Evolutionary conservation across 78 protist species (phyloP).

Genomic region (Pigoraptor vietnamica): DNA sequence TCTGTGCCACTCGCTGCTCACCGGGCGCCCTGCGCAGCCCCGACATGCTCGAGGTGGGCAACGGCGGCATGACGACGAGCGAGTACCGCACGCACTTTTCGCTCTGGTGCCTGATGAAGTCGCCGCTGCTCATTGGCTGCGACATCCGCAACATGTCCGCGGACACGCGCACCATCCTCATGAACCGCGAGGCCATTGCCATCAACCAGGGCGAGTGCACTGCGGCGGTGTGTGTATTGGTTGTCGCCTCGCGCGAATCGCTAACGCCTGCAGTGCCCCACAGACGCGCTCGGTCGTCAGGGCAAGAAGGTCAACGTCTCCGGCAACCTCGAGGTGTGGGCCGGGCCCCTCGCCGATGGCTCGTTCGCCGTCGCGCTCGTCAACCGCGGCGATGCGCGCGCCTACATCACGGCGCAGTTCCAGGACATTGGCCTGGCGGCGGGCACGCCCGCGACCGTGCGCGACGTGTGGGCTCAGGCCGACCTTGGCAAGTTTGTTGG

Average conservation of each 20-base stretch:
- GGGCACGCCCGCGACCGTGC: background rate
- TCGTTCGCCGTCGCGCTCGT: constrained; percentile 2
- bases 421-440: background rate
- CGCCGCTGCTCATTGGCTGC: constrained; percentile 67
- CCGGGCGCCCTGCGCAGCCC: background rate
- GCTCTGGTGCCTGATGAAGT: constrained; percentile 54
- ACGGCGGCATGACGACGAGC: constrained; percentile 55
- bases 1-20: background rate
- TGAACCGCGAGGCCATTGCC: constrained; percentile 52
- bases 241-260: too few relatives aligned
- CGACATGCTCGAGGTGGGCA: constrained; percentile 60
- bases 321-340: constrained; percentile 2
- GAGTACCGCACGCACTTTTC: constrained; percentile 58
- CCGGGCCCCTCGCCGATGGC: constrained; percentile 17
- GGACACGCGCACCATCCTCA: constrained; percentile 7
- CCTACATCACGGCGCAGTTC: background rate
- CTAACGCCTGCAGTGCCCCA: constrained; percentile 25
- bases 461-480: background rate
- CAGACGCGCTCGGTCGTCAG: constrained; percentile 64
- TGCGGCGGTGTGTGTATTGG: background rate
- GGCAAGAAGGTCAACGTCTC: constrained; percentile 6
- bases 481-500: background rate
- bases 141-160: constrained; percentile 32
- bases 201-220: constrained; percentile 41
- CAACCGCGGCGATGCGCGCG: background rate